Evolutionary conservation across 306 rosid genomes (phyloP).

Genomic region (Astragalus glycyphyllos): DNA sequence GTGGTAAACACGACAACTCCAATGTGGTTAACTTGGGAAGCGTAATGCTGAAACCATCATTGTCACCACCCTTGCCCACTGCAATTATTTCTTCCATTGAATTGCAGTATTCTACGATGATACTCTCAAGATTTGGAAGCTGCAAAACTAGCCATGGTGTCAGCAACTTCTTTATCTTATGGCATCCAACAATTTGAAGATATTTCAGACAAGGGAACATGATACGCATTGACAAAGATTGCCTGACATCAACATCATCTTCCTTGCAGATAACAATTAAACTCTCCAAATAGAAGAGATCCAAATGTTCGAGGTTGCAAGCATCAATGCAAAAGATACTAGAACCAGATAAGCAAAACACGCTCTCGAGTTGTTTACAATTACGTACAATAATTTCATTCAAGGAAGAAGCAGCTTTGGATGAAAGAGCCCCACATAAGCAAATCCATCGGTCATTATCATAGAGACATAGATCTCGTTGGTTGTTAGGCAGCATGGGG

Average conservation of each 20-base stretch:
- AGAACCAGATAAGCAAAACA: slow-evolving; percentile 28
- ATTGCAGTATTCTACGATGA: rapidly evolving
- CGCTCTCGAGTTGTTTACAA: background rate
- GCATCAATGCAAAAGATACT: background rate
- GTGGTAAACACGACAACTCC: rapidly evolving
- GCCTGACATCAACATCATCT: background rate
- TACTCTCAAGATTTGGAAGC: slow-evolving; percentile 7
- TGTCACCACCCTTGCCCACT: background rate
- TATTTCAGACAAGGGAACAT: slow-evolving; percentile 21
- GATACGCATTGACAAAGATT: background rate
- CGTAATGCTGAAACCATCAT: background rate
- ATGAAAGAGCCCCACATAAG: slow-evolving; percentile 16
- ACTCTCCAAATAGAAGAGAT: background rate
- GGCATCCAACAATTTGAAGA: background rate
- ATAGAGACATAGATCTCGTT: rapidly evolving
- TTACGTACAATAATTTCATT: rapidly evolving
- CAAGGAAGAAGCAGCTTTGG: background rate
- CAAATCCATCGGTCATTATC: background rate
- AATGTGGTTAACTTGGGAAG: background rate
- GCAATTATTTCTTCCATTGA: slow-evolving; percentile 36
- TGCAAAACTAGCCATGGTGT: background rate
- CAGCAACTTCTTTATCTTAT: slow-evolving; percentile 25
- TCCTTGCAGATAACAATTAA: background rate
- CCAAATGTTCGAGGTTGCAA: slow-evolving; percentile 8
- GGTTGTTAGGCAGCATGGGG: slow-evolving; percentile 18